phyloP scores from a whole-genome alignment of 768 basidiomycete species.

The Pleurotus eryngii region DNA sequence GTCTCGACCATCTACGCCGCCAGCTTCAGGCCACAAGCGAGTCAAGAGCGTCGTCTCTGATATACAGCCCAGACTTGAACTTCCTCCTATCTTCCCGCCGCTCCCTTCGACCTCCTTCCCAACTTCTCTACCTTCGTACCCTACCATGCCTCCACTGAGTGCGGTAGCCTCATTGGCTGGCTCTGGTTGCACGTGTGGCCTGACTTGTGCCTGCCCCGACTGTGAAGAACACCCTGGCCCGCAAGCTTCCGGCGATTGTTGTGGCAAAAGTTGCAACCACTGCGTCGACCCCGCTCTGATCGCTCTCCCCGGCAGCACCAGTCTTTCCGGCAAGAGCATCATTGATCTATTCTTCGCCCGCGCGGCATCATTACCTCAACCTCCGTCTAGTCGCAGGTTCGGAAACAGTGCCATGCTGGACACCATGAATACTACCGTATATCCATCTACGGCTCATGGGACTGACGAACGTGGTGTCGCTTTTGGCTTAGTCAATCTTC shows the following conservation, averaged over 20 bases:
- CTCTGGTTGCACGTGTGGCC: conserved; percentile 71
- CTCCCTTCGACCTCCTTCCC: conserved; percentile 17
- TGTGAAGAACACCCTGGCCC: conserved; percentile 67
- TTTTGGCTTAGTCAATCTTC: conserved; percentile 52
- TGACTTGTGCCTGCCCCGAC: conserved; percentile 68
- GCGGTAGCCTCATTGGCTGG: conserved; percentile 57
- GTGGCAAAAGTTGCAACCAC: conserved; percentile 35
- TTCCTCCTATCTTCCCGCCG: conserved; percentile 46
- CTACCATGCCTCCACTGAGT: conserved; percentile 59
- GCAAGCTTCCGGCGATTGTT: conserved; percentile 28
- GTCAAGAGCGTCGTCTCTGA: conserved; percentile 10
- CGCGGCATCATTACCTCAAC: conserved; percentile 66
- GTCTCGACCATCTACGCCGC: conserved; percentile 19
- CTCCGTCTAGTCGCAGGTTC: conserved; percentile 42
- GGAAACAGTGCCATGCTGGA: conserved; percentile 38
- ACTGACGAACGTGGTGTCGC: conserved; percentile 37
- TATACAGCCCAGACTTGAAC: conserved; percentile 31
- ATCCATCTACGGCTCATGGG: conserved; percentile 33
- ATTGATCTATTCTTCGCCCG: conserved; percentile 66
- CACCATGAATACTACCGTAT: conserved; percentile 45
- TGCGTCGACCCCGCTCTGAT: conserved; percentile 32
- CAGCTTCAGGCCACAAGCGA: conserved; percentile 26
- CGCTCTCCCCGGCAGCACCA: background rate
- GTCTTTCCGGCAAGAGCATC: conserved; percentile 23
- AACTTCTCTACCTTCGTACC: conserved; percentile 42